A percentile compares a stretch with the other conserved stretches of the same genome.
Conservation (phyloP, 2,329 filamentous ascomycete species). For the Trichophaea hybrida region DNA sequence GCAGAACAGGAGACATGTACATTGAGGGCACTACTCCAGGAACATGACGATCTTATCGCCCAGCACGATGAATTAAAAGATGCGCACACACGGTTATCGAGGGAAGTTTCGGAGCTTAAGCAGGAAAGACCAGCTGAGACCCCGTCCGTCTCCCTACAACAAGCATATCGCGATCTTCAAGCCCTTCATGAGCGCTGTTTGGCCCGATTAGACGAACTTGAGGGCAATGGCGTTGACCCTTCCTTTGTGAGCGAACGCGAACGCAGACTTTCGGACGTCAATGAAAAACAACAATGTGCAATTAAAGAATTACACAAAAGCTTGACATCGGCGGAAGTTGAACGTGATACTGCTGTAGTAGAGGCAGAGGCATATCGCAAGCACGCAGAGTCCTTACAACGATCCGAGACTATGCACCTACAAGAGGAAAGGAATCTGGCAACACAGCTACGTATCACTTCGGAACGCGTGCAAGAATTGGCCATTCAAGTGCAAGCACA, state of each 20-base stretch:
- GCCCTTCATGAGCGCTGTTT: slow-evolving; percentile 53
- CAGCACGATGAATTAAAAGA: slow-evolving; percentile 31
- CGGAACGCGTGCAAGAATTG: slow-evolving; percentile 63
- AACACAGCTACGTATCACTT: slow-evolving; percentile 56
- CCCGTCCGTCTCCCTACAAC: slow-evolving; percentile 56
- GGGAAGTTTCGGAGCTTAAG: slow-evolving; percentile 32
- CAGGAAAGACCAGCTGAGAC: slow-evolving; percentile 37
- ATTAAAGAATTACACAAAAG: slow-evolving; percentile 53
- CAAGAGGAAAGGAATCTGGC: slow-evolving; percentile 50
- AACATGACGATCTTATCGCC: slow-evolving; percentile 47
- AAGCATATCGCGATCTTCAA: slow-evolving; percentile 61
- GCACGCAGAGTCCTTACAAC: slow-evolving; percentile 45
- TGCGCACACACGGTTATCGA: slow-evolving; percentile 51
- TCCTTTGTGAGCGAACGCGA: slow-evolving; percentile 15
- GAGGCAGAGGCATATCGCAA: slow-evolving; percentile 48
- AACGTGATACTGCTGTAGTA: slow-evolving; percentile 56
- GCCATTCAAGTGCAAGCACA: slow-evolving; percentile 67
- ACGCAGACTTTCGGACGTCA: slow-evolving; percentile 28
- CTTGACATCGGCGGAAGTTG: slow-evolving; percentile 53
- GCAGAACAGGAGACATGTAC: slow-evolving; percentile 83
- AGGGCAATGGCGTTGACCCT: slow-evolving; percentile 29
- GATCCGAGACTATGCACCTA: slow-evolving; percentile 40
- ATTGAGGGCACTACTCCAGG: slow-evolving; percentile 61
- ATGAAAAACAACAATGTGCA: slow-evolving; percentile 47
- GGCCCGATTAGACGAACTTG: slow-evolving; percentile 50